Conservation (phyloP, 2,329 filamentous ascomycete species). For the Curvularia lunata region DNA sequence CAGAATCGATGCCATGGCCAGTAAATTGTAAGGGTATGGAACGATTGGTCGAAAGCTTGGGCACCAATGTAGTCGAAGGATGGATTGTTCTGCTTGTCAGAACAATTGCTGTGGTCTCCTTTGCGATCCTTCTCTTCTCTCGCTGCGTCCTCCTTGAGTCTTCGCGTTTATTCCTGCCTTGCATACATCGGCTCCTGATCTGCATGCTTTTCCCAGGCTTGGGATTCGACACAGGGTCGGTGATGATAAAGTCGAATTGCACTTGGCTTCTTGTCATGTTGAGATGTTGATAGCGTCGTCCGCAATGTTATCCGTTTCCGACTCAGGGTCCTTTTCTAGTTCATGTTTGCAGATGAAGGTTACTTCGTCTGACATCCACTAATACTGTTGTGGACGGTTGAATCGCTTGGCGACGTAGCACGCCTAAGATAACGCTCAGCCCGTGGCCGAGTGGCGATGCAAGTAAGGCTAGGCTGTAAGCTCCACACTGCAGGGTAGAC, state of each 20-base stretch:
- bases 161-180: neutral
- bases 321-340: neutral
- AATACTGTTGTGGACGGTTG: neutral
- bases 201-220: constrained; percentile 1
- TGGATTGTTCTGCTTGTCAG: neutral
- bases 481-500: neutral
- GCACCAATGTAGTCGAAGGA: neutral
- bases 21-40: neutral
- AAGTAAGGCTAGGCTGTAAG: neutral
- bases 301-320: constrained; percentile 1
- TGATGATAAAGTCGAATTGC: neutral
- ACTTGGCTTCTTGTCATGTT: neutral
- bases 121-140: neutral
- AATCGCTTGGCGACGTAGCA: neutral
- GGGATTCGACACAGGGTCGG: neutral
- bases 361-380: too few relatives aligned
- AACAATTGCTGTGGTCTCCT: neutral
- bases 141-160: neutral
- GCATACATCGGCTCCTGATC: constrained; percentile 1
- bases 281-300: neutral
- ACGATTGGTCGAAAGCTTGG: neutral
- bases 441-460: neutral
- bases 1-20: neutral
- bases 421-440: neutral
- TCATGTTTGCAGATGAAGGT: neutral